phyloP scores from a whole-genome alignment of 2,329 filamentous ascomycete species.

The Aspergillus sergii region DNA sequence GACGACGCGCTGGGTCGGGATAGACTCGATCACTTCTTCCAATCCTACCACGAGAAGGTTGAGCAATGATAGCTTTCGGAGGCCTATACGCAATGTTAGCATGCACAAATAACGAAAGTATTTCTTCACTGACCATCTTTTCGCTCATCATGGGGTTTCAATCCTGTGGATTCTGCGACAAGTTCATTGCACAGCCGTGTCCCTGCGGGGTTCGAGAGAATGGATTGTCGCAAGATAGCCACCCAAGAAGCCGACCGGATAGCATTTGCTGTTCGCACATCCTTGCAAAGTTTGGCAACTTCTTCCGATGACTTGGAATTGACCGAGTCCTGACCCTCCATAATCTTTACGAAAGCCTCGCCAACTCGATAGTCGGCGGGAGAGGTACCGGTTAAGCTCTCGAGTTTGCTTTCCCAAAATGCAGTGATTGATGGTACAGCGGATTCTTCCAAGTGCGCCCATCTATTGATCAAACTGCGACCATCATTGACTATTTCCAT shows the following conservation, averaged over 20 bases:
- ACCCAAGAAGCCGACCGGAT: conserved; percentile 53
- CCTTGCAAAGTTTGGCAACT: conserved; percentile 37
- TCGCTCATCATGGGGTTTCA: conserved; percentile 48
- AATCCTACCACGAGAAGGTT: conserved; percentile 57
- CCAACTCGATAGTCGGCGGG: conserved; percentile 43
- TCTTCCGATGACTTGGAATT: conserved; percentile 33
- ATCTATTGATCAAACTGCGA: conserved; percentile 49
- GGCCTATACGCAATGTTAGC: conserved; percentile 31
- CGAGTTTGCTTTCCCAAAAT: conserved; percentile 41
- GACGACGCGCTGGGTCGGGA: conserved; percentile 67
- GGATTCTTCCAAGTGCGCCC: conserved; percentile 36
- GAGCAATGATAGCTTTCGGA: conserved; percentile 55
- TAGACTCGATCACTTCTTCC: conserved; percentile 49
- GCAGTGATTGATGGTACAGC: conserved; percentile 20
- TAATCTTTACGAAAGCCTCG: conserved; percentile 44
- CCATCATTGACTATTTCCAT: conserved; percentile 56
- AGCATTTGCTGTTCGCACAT: conserved; percentile 42
- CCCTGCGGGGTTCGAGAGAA: conserved; percentile 52
- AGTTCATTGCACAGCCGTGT: conserved; percentile 62
- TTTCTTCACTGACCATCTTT: conserved; percentile 41
- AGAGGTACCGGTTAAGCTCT: conserved; percentile 32
- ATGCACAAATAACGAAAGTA: conserved; percentile 15
- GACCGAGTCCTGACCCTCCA: conserved; percentile 34
- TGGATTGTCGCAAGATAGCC: conserved; percentile 50
- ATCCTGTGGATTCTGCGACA: conserved; percentile 60